These are phyloP conservation scores for Cubamyces sp. DNA, from an alignment of 768 basidiomycete genomes.

Conservation along the genomic window DNA sequence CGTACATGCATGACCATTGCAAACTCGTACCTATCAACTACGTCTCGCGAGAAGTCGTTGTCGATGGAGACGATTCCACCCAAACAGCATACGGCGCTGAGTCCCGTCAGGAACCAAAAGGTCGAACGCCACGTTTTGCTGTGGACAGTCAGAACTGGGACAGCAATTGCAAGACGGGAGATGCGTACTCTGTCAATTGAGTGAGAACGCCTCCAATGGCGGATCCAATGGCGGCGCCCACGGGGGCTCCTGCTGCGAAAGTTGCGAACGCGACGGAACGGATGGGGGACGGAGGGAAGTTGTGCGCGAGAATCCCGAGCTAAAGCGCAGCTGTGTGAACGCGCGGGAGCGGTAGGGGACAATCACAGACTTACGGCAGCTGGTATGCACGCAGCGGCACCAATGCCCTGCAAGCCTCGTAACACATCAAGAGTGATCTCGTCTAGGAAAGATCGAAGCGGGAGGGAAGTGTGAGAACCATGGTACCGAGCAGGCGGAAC, in stretches of 20 bases:
- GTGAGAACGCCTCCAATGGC: constrained; percentile 75
- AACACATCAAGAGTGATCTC: constrained; percentile 67
- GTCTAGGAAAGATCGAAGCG: too few species aligned
- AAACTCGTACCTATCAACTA: constrained; percentile 30
- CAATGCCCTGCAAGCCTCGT: constrained; percentile 81
- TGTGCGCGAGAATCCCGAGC: constrained; percentile 79
- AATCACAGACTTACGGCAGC: constrained; percentile 54
- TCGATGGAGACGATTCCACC: constrained; percentile 64
- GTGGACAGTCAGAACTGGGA: too few species aligned
- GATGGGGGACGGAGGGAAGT: constrained; percentile 69
- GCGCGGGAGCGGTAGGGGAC: not conserved
- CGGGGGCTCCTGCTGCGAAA: constrained; percentile 83
- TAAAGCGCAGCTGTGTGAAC: too few species aligned
- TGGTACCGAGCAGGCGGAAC: not conserved
- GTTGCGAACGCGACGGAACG: constrained; percentile 81
- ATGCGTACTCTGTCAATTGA: constrained; percentile 48
- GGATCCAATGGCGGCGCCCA: constrained; percentile 75
- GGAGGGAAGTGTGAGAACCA: not conserved
- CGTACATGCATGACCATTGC: not conserved
- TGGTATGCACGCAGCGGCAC: constrained; percentile 75
- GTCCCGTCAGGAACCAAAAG: constrained; percentile 62
- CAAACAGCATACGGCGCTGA: constrained; percentile 55
- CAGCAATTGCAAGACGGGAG: not conserved
- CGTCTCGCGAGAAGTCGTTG: constrained; percentile 45
- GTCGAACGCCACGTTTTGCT: constrained; percentile 67